Evolutionary conservation across 2,329 filamentous ascomycete genomes (phyloP).

Genomic region (Trichophyton simii): DNA sequence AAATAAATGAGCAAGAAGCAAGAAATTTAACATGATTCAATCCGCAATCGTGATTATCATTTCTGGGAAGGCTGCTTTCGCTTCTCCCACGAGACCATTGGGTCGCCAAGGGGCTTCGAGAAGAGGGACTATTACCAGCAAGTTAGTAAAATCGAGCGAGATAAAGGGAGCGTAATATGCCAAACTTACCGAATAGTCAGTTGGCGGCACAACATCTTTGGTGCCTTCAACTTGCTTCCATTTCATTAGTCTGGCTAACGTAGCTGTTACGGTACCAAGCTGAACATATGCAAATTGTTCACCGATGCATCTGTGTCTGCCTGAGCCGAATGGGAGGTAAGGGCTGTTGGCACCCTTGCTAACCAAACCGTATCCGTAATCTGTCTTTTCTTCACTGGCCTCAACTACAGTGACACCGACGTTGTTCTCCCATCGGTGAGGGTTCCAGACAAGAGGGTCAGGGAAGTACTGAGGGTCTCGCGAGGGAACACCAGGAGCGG

Average conservation of each 20-base stretch:
- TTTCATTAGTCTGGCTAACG: conserved; percentile 66
- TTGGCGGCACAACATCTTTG: conserved; percentile 28
- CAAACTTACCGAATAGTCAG: conserved; percentile 43
- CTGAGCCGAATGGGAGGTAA: conserved; percentile 88
- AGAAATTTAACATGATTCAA: conserved; percentile 9
- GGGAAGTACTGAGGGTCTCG: conserved; percentile 65
- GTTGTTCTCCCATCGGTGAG: conserved; percentile 72
- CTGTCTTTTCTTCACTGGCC: conserved; percentile 59
- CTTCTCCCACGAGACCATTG: conserved; percentile 39
- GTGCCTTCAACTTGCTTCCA: conserved; percentile 58
- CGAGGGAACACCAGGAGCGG: conserved; percentile 71
- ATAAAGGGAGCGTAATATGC: neutral
- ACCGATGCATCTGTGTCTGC: conserved; percentile 85
- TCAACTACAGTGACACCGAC: conserved; percentile 35
- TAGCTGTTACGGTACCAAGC: conserved; percentile 70
- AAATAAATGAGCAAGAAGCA: conserved; percentile 16
- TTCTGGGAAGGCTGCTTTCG: conserved; percentile 9
- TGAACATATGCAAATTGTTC: conserved; percentile 95
- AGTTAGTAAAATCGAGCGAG: conserved; percentile 9
- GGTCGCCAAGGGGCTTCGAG: conserved; percentile 58
- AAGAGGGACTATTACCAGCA: conserved; percentile 43
- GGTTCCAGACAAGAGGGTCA: conserved; percentile 71
- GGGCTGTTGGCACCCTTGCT: conserved; percentile 82
- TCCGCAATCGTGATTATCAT: conserved; percentile 7
- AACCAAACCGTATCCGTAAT: conserved; percentile 88